Percentiles rank a stretch among this genome's conserved stretches.
phyloP scores from a whole-genome alignment of 345 rosid species.

The Eutrema heterophyllum region DNA sequence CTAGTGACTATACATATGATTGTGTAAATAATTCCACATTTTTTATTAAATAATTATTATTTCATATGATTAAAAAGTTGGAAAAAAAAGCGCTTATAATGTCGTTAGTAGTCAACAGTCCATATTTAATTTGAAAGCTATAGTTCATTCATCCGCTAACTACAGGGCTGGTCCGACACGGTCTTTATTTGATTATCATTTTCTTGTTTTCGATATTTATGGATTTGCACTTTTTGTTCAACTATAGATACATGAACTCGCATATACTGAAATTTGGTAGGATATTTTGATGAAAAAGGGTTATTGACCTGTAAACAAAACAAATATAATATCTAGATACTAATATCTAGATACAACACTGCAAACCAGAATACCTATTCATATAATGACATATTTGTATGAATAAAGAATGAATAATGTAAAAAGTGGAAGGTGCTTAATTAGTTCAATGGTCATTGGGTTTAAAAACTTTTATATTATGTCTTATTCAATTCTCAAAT shows the following conservation, averaged over 20 bases:
- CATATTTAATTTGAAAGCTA: conserved; percentile 24
- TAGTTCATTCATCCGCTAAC: conserved; percentile 13
- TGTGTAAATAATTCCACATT: background rate
- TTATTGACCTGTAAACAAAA: background rate
- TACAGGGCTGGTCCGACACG: conserved; percentile 24
- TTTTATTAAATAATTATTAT: background rate
- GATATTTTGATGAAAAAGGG: conserved; percentile 15
- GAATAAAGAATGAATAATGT: too few species aligned
- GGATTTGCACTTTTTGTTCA: conserved; percentile 17
- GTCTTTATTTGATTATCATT: conserved; percentile 5
- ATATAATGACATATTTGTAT: too few species aligned
- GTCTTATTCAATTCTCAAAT: too few species aligned
- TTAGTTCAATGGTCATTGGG: too few species aligned
- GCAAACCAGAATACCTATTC: background rate
- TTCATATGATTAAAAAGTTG: background rate
- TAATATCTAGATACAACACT: too few species aligned
- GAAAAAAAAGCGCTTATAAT: background rate
- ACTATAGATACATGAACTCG: background rate
- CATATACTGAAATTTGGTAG: conserved; percentile 12
- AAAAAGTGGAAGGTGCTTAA: too few species aligned
- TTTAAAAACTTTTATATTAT: too few species aligned
- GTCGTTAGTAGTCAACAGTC: conserved; percentile 13
- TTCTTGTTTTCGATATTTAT: background rate
- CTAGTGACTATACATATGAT: conserved; percentile 24
- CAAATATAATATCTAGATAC: background rate